Conservation (phyloP, 306 rosid species). For the Trifolium subterraneum region DNA sequence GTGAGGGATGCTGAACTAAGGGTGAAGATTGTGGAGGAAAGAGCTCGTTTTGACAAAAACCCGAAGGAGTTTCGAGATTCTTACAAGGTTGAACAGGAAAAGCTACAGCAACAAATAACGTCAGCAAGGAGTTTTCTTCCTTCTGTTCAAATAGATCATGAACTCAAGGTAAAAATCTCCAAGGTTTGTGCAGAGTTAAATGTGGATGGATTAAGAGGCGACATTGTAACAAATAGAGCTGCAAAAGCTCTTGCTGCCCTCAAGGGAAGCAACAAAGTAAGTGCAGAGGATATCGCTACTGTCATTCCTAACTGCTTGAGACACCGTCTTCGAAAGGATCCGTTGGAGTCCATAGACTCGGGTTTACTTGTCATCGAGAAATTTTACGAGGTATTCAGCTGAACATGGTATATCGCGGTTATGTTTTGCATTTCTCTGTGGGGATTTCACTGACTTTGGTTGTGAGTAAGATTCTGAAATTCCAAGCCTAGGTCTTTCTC, state of each 20-base stretch:
- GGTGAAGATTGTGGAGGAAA: constrained; percentile 97
- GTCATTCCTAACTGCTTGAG: constrained; percentile 95
- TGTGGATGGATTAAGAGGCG: constrained; percentile 97
- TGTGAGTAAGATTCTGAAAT: constrained; percentile 25
- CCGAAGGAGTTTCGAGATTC: constrained; percentile 75
- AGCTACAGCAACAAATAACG: constrained; percentile 71
- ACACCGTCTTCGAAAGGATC: constrained; percentile 96
- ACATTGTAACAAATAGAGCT: constrained; percentile 87
- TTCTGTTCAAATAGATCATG: constrained; percentile 71
- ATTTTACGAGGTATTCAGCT: constrained; percentile 83
- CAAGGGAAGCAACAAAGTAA: constrained; percentile 75
- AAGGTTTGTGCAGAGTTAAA: constrained; percentile 86
- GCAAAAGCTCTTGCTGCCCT: constrained; percentile 90
- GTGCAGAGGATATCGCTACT: constrained; percentile 82
- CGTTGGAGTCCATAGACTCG: constrained; percentile 91
- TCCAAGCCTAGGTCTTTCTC: constrained; percentile 20
- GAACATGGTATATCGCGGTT: constrained; percentile 38
- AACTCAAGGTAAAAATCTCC: constrained; percentile 86
- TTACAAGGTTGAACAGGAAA: constrained; percentile 73
- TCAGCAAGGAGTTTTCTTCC: constrained; percentile 71
- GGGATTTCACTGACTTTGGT: constrained; percentile 29
- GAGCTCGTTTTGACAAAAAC: constrained; percentile 73
- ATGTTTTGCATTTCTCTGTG: no score
- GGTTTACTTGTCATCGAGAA: constrained; percentile 92
- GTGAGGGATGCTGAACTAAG: constrained; percentile 97